These are phyloP conservation scores for Vicia faba DNA, from an alignment of 306 rosid genomes.

Conservation along the genomic window DNA sequence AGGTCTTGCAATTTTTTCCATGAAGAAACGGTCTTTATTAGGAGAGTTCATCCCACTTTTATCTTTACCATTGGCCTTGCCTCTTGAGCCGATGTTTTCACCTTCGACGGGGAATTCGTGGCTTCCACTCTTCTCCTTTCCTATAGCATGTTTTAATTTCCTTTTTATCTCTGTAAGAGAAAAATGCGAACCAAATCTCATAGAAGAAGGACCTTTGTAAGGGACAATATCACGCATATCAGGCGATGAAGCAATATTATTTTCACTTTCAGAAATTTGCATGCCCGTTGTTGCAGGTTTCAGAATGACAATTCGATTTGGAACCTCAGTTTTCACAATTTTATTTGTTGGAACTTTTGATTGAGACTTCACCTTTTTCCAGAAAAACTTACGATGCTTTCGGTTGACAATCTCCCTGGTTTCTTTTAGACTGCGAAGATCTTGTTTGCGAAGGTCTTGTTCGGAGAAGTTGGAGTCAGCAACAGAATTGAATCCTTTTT, in stretches of 20 bases:
- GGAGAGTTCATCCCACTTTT: conserved; percentile 65
- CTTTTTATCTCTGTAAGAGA: conserved; percentile 80
- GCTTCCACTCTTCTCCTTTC: conserved; percentile 71
- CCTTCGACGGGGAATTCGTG: conserved; percentile 32
- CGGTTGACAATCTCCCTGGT: conserved; percentile 54
- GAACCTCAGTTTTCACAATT: conserved; percentile 49
- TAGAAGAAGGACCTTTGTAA: conserved; percentile 54
- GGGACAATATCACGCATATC: conserved; percentile 45
- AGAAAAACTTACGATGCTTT: conserved; percentile 66
- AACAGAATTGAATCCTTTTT: conserved; percentile 47
- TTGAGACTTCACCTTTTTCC: conserved; percentile 68
- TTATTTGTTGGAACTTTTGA: conserved; percentile 46
- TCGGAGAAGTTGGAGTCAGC: conserved; percentile 47
- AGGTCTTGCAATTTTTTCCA: conserved; percentile 74
- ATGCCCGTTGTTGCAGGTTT: conserved; percentile 61
- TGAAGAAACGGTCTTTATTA: conserved; percentile 67
- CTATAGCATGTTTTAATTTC: conserved; percentile 77
- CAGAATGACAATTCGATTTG: conserved; percentile 79
- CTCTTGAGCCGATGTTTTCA: conserved; percentile 40
- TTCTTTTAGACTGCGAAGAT: conserved; percentile 46
- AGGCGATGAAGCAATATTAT: conserved; percentile 34
- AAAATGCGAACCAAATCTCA: conserved; percentile 63
- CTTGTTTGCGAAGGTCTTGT: conserved; percentile 48
- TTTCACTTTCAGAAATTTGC: conserved; percentile 51
- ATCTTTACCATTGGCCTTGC: conserved; percentile 50